These are phyloP conservation scores for Niebla homalea DNA, from an alignment of 495 filamentous ascomycete species.

Conservation along the genomic window DNA sequence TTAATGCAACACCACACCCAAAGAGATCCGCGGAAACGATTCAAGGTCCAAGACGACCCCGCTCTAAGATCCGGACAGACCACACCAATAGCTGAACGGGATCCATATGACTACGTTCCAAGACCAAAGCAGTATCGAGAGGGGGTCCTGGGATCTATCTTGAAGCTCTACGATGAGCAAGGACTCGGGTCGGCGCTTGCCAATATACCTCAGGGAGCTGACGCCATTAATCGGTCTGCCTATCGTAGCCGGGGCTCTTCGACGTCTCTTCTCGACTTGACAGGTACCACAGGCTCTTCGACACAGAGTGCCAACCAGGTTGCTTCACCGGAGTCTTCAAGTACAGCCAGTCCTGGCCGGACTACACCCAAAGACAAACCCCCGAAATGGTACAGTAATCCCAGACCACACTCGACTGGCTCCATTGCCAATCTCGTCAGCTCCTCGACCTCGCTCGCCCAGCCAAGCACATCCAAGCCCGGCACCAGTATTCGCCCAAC, in stretches of 20 bases:
- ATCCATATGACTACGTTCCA: conserved; percentile 53
- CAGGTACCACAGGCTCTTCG: background rate
- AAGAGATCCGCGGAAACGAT: conserved; percentile 28
- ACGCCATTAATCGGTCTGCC: conserved; percentile 2
- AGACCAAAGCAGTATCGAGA: conserved; percentile 57
- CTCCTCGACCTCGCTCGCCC: conserved; percentile 38
- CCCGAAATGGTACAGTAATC: conserved; percentile 52
- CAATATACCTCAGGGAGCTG: conserved; percentile 13
- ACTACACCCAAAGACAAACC: conserved; percentile 32
- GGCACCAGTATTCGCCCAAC: conserved; percentile 9
- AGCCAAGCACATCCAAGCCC: conserved; percentile 22
- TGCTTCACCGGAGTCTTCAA: conserved; percentile 29
- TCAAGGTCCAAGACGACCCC: conserved; percentile 26
- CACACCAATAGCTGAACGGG: conserved; percentile 47
- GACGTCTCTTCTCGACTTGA: conserved; percentile 1
- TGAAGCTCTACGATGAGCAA: conserved; percentile 56
- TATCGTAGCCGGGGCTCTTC: background rate
- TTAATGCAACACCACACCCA: conserved; percentile 10
- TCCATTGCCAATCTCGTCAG: conserved; percentile 44
- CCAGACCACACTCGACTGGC: conserved; percentile 31
- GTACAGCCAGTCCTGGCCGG: conserved; percentile 19
- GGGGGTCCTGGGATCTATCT: conserved; percentile 62
- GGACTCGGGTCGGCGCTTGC: conserved; percentile 15
- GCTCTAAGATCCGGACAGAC: conserved; percentile 41
- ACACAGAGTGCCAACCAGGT: conserved; percentile 19